These are phyloP conservation scores for Colletotrichum sp. DNA, from an alignment of 2,329 filamentous ascomycete genomes.

Conservation along the genomic window DNA sequence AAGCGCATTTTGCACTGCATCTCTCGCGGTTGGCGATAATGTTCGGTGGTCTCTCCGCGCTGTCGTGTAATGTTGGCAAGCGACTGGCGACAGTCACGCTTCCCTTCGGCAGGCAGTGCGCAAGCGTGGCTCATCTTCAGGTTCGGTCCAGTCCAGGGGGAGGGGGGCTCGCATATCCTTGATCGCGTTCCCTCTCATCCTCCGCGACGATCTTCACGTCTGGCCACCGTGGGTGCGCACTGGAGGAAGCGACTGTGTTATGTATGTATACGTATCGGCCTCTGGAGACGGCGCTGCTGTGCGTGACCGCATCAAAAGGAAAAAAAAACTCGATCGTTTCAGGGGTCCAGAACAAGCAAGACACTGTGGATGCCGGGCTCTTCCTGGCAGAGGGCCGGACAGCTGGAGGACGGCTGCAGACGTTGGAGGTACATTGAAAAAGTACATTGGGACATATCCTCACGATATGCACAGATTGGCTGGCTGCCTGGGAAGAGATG, in stretches of 20 bases:
- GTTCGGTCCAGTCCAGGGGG: background rate
- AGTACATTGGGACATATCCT: background rate
- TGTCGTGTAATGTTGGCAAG: constrained; percentile 1
- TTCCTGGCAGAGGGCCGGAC: constrained; percentile 6
- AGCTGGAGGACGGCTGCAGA: constrained; percentile 9
- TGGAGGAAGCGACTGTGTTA: background rate
- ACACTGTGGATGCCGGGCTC: constrained; percentile 10
- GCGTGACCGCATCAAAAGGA: constrained; percentile 11
- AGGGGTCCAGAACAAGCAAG: constrained; percentile 21
- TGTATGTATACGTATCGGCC: background rate
- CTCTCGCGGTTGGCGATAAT: background rate
- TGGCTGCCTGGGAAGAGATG: constrained; percentile 12
- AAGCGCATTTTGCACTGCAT: background rate
- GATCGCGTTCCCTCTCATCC: background rate
- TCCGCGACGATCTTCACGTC: background rate
- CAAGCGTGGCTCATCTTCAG: background rate
- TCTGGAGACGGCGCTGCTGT: background rate
- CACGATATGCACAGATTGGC: constrained; percentile 8
- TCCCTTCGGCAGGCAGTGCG: background rate
- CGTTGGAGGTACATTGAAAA: constrained; percentile 8
- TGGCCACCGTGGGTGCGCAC: background rate
- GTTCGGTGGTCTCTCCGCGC: background rate
- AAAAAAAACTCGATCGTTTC: constrained; percentile 17
- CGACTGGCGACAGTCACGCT: background rate
- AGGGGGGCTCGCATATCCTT: background rate